phyloP scores from a whole-genome alignment of 805 yeast species.

The Torulaspora quercuum region DNA sequence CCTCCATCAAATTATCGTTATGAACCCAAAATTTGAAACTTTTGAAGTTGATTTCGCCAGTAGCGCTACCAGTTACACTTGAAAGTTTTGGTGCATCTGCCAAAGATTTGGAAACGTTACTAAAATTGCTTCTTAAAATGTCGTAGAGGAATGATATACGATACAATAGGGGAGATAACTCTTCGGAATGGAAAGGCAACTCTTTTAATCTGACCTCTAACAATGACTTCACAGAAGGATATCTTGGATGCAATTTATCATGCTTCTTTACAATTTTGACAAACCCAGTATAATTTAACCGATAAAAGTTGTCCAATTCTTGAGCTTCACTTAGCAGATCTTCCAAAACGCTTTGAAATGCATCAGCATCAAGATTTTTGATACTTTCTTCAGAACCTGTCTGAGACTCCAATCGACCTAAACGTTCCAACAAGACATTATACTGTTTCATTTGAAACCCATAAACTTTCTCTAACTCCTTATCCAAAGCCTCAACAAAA shows the following conservation, averaged over 20 bases:
- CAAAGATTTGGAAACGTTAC: slow-evolving; percentile 36
- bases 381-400: slow-evolving; percentile 43
- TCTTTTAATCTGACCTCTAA: slow-evolving; percentile 82
- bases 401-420: slow-evolving; percentile 59
- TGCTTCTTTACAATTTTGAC: slow-evolving; percentile 93
- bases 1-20: slow-evolving; percentile 96
- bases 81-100: slow-evolving; percentile 39
- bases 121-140: slow-evolving; percentile 63
- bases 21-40: slow-evolving; percentile 93
- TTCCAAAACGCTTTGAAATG: slow-evolving; percentile 69
- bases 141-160: slow-evolving; percentile 78
- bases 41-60: slow-evolving; percentile 42
- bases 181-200: slow-evolving; percentile 91
- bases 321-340: slow-evolving; percentile 69
- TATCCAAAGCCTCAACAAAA: slow-evolving; percentile 64
- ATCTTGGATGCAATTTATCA: slow-evolving; percentile 82
- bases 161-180: slow-evolving; percentile 85
- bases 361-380: slow-evolving; percentile 51
- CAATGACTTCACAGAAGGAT: slow-evolving; percentile 80
- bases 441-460: slow-evolving; percentile 66
- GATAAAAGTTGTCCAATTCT: slow-evolving; percentile 83
- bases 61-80: slow-evolving; percentile 32
- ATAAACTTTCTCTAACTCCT: slow-evolving; percentile 73
- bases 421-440: slow-evolving; percentile 59
- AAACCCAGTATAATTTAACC: slow-evolving; percentile 93